Conservation (phyloP, 2,329 filamentous ascomycete genomes). For the Alternaria arbusti region DNA sequence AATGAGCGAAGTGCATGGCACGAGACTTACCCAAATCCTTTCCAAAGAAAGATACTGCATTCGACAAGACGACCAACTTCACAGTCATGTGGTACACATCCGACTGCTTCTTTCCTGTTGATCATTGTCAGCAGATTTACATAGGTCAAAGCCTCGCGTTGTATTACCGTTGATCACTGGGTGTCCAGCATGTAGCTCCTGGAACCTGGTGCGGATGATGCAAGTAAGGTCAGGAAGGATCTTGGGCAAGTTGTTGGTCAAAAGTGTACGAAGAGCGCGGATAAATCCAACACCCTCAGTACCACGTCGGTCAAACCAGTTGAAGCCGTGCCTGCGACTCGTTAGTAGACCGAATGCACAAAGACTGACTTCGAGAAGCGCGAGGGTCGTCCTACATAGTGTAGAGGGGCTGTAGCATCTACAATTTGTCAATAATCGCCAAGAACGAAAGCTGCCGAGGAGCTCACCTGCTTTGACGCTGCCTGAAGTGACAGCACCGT, state of each 20-base stretch:
- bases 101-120: constrained; percentile 12
- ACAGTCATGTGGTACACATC: constrained; percentile 20
- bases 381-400: constrained; percentile 9
- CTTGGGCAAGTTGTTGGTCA: constrained; percentile 28
- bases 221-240: constrained; percentile 21
- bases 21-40: constrained; percentile 15
- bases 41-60: constrained; percentile 24
- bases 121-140: background rate
- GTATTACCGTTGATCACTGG: constrained; percentile 7
- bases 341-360: constrained; percentile 4
- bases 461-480: constrained; percentile 21
- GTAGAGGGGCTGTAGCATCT: constrained; percentile 21
- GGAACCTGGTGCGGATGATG: constrained; percentile 15
- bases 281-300: constrained; percentile 36
- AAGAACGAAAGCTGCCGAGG: background rate
- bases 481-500: constrained; percentile 22
- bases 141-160: background rate
- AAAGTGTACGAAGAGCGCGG: constrained; percentile 21
- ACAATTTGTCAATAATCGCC: background rate
- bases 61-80: constrained; percentile 18
- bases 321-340: constrained; percentile 35
- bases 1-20: background rate
- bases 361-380: background rate
- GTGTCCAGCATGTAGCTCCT: constrained; percentile 12
- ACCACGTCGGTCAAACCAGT: constrained; percentile 38